These are phyloP conservation scores for Hygrophoropsis aurantiaca DNA, from an alignment of 768 basidiomycete species.

Conservation along the genomic window DNA sequence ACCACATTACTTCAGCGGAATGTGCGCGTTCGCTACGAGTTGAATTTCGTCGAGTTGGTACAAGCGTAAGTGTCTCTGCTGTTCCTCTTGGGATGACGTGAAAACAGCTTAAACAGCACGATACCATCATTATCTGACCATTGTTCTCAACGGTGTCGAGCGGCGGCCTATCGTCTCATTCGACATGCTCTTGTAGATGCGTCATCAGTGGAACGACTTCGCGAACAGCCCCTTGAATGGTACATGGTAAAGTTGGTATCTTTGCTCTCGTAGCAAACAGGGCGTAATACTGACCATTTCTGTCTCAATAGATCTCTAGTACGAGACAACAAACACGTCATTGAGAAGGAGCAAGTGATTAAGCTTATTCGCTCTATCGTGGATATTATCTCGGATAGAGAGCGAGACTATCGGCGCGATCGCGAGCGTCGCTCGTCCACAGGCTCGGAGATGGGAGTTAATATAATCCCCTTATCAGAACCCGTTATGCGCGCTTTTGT, in stretches of 20 bases:
- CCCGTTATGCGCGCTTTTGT: conserved; percentile 86
- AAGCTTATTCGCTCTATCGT: conserved; percentile 84
- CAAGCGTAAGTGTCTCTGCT: conserved; percentile 56
- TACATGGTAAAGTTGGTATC: conserved; percentile 80
- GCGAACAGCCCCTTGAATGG: conserved; percentile 75
- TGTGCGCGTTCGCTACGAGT: conserved; percentile 73
- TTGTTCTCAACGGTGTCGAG: conserved; percentile 69
- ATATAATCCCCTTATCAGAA: conserved; percentile 64
- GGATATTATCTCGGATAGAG: conserved; percentile 63
- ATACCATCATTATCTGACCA: conserved; percentile 76
- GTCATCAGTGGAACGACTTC: conserved; percentile 65
- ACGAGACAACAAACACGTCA: conserved; percentile 77
- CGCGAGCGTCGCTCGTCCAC: conserved; percentile 38
- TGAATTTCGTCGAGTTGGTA: conserved; percentile 69
- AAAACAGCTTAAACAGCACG: conserved; percentile 46
- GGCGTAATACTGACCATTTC: conserved; percentile 8
- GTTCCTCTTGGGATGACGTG: neutral
- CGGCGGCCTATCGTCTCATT: conserved; percentile 81
- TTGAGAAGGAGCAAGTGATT: conserved; percentile 91
- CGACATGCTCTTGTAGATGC: conserved; percentile 75
- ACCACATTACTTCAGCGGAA: conserved; percentile 67
- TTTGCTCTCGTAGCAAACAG: neutral
- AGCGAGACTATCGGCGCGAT: conserved; percentile 31
- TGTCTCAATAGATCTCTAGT: conserved; percentile 63
- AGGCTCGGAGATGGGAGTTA: conserved; percentile 26